A percentile compares a stretch with the other conserved stretches of the same genome.
These are phyloP conservation scores for Fomitopsis palustris DNA, from an alignment of 1,284 basidiomycete species.

Conservation along the genomic window DNA sequence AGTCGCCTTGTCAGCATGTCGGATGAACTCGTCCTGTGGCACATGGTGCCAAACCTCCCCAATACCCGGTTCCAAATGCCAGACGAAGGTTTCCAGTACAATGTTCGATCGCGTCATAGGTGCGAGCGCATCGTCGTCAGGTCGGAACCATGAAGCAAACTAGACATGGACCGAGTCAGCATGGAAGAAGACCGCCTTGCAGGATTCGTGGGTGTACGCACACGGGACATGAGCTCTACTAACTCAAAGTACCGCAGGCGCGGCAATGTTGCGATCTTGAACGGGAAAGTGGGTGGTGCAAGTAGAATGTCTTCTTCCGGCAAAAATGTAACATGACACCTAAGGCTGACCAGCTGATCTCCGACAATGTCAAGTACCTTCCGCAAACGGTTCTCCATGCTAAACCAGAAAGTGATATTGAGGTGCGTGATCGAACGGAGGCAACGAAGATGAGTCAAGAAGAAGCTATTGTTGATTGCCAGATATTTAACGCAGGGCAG, in stretches of 20 bases:
- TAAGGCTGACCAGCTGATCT: neutral
- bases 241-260: neutral
- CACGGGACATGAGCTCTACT: neutral
- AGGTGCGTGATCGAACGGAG: neutral
- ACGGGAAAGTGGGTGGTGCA: neutral
- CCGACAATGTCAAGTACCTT: neutral
- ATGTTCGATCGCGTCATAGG: neutral
- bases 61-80: neutral
- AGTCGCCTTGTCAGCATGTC: too few species aligned
- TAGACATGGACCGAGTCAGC: neutral
- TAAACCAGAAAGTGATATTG: neutral
- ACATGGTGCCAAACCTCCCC: too few species aligned
- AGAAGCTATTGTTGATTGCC: neutral
- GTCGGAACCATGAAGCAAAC: neutral
- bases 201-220: neutral
- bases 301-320: too few species aligned
- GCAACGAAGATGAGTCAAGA: neutral
- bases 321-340: neutral
- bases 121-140: too few species aligned
- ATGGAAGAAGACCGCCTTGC: too few species aligned
- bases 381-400: too few species aligned
- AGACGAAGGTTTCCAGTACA: neutral
- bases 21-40: too few species aligned
- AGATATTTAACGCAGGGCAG: neutral
- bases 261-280: neutral